These are phyloP conservation scores for Cladosporium sp. DNA, from an alignment of 2,329 filamentous ascomycete genomes.

Conservation along the genomic window DNA sequence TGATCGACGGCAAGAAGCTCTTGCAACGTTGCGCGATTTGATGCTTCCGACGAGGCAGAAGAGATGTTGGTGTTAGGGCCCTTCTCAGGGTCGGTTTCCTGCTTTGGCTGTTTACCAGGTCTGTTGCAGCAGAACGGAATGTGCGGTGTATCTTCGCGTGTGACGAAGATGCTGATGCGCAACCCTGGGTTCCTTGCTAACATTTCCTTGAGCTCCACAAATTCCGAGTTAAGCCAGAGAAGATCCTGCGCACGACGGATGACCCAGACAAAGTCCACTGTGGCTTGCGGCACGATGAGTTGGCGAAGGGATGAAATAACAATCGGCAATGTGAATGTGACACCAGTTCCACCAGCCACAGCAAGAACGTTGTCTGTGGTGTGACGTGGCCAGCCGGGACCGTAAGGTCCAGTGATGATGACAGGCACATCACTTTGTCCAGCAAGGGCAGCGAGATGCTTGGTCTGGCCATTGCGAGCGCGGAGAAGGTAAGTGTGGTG, in stretches of 20 bases:
- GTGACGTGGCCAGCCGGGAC: slow-evolving; percentile 26
- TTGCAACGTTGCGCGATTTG: slow-evolving; percentile 1
- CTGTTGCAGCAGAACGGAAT: slow-evolving; percentile 11
- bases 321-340: slow-evolving; percentile 54
- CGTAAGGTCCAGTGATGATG: slow-evolving; percentile 62
- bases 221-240: slow-evolving; percentile 56
- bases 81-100: slow-evolving; percentile 1
- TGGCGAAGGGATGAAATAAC: slow-evolving; percentile 42
- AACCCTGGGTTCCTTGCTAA: slow-evolving; percentile 32
- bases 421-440: slow-evolving; percentile 40
- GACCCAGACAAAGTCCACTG: slow-evolving; percentile 66
- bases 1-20: slow-evolving; percentile 17
- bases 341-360: slow-evolving; percentile 54
- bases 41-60: background rate
- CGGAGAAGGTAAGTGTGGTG: slow-evolving; percentile 36
- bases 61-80: slow-evolving; percentile 1
- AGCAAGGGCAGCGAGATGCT: slow-evolving; percentile 47
- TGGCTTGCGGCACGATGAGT: slow-evolving; percentile 8
- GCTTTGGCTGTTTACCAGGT: background rate
- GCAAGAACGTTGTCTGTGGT: slow-evolving; percentile 21
- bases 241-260: slow-evolving; percentile 53
- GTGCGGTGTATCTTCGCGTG: slow-evolving; percentile 41
- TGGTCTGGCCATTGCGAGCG: slow-evolving; percentile 52
- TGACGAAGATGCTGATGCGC: slow-evolving; percentile 56
- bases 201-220: slow-evolving; percentile 45